Percentiles rank a stretch among this genome's conserved stretches.
phyloP scores from a whole-genome alignment of 2,329 filamentous ascomycete species.

The Rosellinia necatrix region DNA sequence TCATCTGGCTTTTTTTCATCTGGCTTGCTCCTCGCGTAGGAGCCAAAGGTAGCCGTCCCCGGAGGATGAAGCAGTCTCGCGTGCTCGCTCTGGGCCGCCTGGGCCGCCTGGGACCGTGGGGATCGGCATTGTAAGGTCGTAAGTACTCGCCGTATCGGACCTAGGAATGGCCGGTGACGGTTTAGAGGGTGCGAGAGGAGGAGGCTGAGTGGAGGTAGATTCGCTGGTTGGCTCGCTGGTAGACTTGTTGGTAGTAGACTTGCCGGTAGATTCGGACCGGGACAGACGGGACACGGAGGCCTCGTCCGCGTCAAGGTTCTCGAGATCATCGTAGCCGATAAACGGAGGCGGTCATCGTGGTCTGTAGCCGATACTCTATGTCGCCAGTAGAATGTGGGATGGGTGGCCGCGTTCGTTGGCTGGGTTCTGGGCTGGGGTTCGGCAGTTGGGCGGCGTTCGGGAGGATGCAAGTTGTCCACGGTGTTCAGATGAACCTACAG shows the following conservation, averaged over 20 bases:
- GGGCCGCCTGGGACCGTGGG: conserved; percentile 20
- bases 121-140: conserved; percentile 32
- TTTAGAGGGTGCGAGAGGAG: background rate
- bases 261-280: conserved; percentile 27
- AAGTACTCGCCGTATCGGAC: conserved; percentile 27
- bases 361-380: background rate
- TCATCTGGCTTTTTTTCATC: conserved; percentile 29
- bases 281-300: conserved; percentile 28
- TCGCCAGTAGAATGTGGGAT: background rate
- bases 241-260: conserved; percentile 21
- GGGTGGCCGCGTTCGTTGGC: background rate
- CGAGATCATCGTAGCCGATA: conserved; percentile 32
- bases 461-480: no score
- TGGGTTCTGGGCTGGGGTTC: no score
- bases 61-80: no score
- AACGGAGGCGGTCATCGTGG: conserved; percentile 29
- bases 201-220: conserved; percentile 15
- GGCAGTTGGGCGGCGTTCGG: conserved; percentile 3
- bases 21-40: conserved; percentile 25
- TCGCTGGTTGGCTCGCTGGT: conserved; percentile 23
- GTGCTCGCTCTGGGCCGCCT: conserved; percentile 15
- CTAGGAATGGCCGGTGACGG: conserved; percentile 1
- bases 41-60: conserved; percentile 27
- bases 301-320: conserved; percentile 33
- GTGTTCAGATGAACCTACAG: no score